Base-by-base conservation (phyloP, 805 yeast species). In the Candida peoriensis region DNA sequence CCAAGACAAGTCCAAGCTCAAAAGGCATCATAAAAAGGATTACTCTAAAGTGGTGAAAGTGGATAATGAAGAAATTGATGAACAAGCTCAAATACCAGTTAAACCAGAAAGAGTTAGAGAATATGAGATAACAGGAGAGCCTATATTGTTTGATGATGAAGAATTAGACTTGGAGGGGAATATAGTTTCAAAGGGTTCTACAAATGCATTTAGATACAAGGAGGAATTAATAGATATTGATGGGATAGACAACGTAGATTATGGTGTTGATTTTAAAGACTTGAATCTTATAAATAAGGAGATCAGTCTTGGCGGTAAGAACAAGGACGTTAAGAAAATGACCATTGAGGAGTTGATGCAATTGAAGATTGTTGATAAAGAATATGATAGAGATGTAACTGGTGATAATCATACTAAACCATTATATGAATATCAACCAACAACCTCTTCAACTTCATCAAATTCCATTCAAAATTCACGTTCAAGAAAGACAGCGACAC, bases 1-100 rank as follows among this genome's bases (percentile, higher is more conserved):
- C 38, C 64, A 58, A 36, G 70, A 65, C 36, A 64, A 63, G 40
- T 55, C 60, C 20, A 57, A 54, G 33, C 52, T 62, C 10, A 65
- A 65, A 36, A 47, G 61, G 5, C 58, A 52, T 15, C 70, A 65
- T 45, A 32, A 63, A 58, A 32, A 63, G 56, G 36, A 61, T 58
- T 46, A 65, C 50, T 42, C 55, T 46, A 43, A 64, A 55, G 50
- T 64, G 5, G 46, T 54, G 20, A 51, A 43, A 18, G 28, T 41
- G 11, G 36, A 35, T 1, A 38, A 20, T 9, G 39, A 38, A 3
- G 39, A 39, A 18, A 36, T 37, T 13, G 41, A 33, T 5, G 47
- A 41, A 19, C 34, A 39, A 21, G 36, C n/a, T n/a, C n/a, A n/a
- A n/a, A n/a, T n/a, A n/a, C n/a, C n/a, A n/a, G n/a, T n/a, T n/a